Evolutionary conservation across 73 alveolate species (phyloP).

Genomic region (Tetrahymena thermophila): DNA sequence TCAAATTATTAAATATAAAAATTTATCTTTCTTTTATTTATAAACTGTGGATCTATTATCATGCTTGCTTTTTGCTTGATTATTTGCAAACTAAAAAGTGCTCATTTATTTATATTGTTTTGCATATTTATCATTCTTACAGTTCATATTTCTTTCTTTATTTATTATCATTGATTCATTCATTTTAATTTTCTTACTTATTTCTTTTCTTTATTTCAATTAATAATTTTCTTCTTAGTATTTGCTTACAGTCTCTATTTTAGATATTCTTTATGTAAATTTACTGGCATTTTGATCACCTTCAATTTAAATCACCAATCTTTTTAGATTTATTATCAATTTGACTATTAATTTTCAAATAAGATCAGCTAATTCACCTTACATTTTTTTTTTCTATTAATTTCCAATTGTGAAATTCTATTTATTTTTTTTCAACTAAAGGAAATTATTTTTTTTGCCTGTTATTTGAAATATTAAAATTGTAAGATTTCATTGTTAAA

Average conservation of each 20-base stretch:
- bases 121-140: neutral
- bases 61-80: too few relatives aligned
- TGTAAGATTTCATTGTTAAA: too few relatives aligned
- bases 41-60: neutral
- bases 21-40: neutral
- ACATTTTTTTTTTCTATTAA: neutral
- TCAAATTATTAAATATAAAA: neutral
- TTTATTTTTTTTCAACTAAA: neutral
- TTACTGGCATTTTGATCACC: neutral
- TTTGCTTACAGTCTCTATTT: neutral
- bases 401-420: neutral
- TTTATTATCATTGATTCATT: too few relatives aligned
- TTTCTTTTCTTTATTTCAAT: too few relatives aligned
- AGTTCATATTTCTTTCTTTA: neutral
- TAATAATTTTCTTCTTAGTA: neutral
- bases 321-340: neutral
- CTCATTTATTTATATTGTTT: neutral
- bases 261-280: neutral
- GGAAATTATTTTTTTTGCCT: too few relatives aligned
- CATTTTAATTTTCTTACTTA: neutral
- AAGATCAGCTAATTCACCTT: neutral
- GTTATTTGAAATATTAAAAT: too few relatives aligned
- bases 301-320: neutral
- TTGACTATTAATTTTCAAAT: too few relatives aligned
- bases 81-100: too few relatives aligned